Base-by-base conservation (phyloP, 1,284 basidiomycete genomes). In the Microbotryum silenes-acaulis region DNA sequence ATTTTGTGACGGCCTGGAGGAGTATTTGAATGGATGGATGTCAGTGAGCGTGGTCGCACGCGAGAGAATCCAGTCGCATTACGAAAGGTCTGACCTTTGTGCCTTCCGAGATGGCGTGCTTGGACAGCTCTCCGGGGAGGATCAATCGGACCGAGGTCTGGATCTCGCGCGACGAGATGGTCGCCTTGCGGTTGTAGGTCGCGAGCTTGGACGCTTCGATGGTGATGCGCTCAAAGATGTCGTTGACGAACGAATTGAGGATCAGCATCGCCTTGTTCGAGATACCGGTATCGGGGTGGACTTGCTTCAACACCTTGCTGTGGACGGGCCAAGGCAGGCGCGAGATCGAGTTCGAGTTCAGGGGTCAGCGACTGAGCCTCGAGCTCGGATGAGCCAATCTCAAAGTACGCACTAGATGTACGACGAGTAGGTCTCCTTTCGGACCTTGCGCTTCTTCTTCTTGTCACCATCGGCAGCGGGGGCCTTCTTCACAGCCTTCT, bases 221-320 rank as follows among this genome's bases (percentile, higher is more conserved):
- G 18, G 91, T 91, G 72, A 94, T 91, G 56, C 89, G 86, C 79
- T 94, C 91, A 70, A 93, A 94, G 77, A 94, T 89, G 74, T 73
- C 72, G 58, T 70, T 67, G 55, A 71, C 70, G 62, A 74, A 73
- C 55, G 71, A 71, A 63, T 94, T 94, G 53, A 96, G 79, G 74
- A 96, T 89, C 61, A 86, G 84, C 91, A 96, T 96, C 49, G 91
- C 91, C 81, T 93, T 96, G 85, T 93, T 94, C 65, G 88, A 87
- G 77, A 94, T 93, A 84, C 92, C 92, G 68, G 89, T 94, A 75
- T 96, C 92, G 61, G 91, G 92, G 81, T 96, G 91, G 64, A 96
- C 91, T 75, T 91, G 88, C 78, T 86, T 91, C 66, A 91, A 80
- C 67, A 90, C 88, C 57, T 68, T 69, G 68, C 72, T 65, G 51